A percentile compares a stretch with the other conserved stretches of the same genome.
phyloP scores from a whole-genome alignment of 2,329 filamentous ascomycete species.

The Colletotrichum truncatum region DNA sequence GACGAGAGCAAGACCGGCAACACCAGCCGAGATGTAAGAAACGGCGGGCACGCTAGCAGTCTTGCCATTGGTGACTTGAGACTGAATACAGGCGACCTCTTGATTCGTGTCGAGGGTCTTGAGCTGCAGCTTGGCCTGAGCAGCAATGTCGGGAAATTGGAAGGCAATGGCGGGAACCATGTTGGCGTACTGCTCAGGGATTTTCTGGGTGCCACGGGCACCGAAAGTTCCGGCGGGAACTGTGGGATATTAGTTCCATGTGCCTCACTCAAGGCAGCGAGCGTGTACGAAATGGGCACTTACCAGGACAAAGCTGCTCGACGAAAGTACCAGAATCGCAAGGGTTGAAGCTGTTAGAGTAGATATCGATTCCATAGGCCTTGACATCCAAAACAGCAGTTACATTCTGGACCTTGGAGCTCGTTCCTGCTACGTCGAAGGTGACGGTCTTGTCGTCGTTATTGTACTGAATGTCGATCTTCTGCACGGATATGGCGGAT shows the following conservation, averaged over 20 bases:
- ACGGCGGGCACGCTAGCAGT: slow-evolving; percentile 79
- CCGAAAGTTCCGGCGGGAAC: slow-evolving; percentile 80
- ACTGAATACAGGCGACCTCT: slow-evolving; percentile 81
- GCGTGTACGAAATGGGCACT: slow-evolving; percentile 39
- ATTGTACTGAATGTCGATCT: slow-evolving; percentile 82
- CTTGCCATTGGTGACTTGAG: slow-evolving; percentile 87
- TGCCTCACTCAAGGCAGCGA: background rate
- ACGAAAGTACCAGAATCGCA: slow-evolving; percentile 76
- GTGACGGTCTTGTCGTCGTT: slow-evolving; percentile 75
- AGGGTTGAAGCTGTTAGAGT: slow-evolving; percentile 83
- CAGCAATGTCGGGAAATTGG: slow-evolving; percentile 88
- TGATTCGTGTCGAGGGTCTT: slow-evolving; percentile 63
- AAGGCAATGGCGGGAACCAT: slow-evolving; percentile 91
- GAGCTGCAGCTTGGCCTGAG: slow-evolving; percentile 82
- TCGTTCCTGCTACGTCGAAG: slow-evolving; percentile 86
- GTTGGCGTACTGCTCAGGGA: slow-evolving; percentile 76
- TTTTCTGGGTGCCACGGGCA: slow-evolving; percentile 75
- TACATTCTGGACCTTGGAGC: slow-evolving; percentile 79
- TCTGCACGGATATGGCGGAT: slow-evolving; percentile 70
- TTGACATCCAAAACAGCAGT: slow-evolving; percentile 78
- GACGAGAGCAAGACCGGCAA: slow-evolving; percentile 84
- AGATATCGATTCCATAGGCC: slow-evolving; percentile 86
- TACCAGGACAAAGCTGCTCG: slow-evolving; percentile 82
- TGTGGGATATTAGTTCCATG: slow-evolving; percentile 41
- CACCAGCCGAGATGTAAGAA: slow-evolving; percentile 82